Evolutionary conservation across 2,329 filamentous ascomycete species (phyloP).

Genomic region (Botrytis galanthina): DNA sequence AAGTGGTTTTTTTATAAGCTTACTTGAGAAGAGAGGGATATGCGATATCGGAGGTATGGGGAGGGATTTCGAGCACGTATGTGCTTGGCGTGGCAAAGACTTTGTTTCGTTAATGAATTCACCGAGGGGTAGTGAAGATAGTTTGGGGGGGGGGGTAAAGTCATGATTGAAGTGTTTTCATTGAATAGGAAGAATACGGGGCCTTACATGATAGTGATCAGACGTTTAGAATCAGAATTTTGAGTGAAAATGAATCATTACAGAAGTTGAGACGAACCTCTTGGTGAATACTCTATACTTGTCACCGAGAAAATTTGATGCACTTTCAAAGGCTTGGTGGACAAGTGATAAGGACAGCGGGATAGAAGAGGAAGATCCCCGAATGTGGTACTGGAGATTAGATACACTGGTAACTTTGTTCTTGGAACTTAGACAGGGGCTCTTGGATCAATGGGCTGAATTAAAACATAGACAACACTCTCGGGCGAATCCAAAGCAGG

Average conservation of each 20-base stretch:
- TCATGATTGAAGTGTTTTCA: not conserved
- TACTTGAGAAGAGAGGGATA: fast-evolving
- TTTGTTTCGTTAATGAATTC: not conserved
- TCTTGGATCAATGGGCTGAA: fast-evolving
- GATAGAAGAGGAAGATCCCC: not conserved
- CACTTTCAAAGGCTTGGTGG: not conserved
- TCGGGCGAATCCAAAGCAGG: fast-evolving
- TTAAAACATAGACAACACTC: fast-evolving
- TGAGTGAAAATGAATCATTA: not conserved
- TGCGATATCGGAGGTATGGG: not conserved
- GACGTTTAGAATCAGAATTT: not conserved
- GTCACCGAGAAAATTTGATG: fast-evolving
- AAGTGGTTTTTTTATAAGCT: not conserved
- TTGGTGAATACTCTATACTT: not conserved
- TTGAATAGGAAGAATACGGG: fast-evolving
- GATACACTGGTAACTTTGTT: not conserved
- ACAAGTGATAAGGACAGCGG: not conserved
- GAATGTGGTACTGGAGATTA: not conserved
- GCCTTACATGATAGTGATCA: fast-evolving
- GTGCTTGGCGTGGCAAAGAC: not conserved
- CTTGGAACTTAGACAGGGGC: fast-evolving
- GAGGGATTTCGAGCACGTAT: fast-evolving
- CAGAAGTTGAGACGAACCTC: no score
- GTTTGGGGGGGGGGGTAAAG: fast-evolving
- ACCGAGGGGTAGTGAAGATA: not conserved